A percentile compares a stretch with the other conserved stretches of the same genome.
These are phyloP conservation scores for Cladophialophora bantiana DNA, from an alignment of 2,329 filamentous ascomycete species.

Conservation along the genomic window DNA sequence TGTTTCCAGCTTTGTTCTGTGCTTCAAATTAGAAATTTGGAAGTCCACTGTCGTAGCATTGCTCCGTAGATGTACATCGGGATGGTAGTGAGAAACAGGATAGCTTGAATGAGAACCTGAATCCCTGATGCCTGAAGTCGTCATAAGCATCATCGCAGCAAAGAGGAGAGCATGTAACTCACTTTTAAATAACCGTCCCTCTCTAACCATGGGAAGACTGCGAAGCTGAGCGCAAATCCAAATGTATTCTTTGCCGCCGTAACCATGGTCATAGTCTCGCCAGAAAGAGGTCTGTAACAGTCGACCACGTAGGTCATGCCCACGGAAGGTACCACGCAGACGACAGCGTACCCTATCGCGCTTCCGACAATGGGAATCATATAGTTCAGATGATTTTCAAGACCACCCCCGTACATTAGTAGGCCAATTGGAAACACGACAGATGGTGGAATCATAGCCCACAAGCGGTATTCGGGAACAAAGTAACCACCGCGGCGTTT, in stretches of 20 bases:
- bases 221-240: slow-evolving; percentile 27
- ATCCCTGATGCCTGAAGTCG: slow-evolving; percentile 16
- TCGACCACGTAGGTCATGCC: slow-evolving; percentile 29
- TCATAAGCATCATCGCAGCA: no score
- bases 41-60: slow-evolving; percentile 89
- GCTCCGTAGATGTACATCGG: slow-evolving; percentile 90
- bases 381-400: slow-evolving; percentile 12
- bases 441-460: slow-evolving; percentile 82
- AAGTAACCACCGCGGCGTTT: slow-evolving; percentile 86
- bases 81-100: slow-evolving; percentile 20
- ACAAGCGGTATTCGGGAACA: slow-evolving; percentile 87
- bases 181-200: slow-evolving; percentile 25
- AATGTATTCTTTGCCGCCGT: slow-evolving; percentile 24
- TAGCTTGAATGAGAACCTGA: slow-evolving; percentile 11
- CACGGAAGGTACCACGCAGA: slow-evolving; percentile 19
- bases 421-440: slow-evolving; percentile 80
- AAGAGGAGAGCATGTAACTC: no score
- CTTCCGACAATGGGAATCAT: slow-evolving; percentile 24
- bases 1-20: no score
- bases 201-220: slow-evolving; percentile 25
- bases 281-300: slow-evolving; percentile 19
- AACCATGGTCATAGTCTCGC: slow-evolving; percentile 26
- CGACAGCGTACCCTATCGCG: slow-evolving; percentile 21
- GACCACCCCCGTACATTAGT: slow-evolving; percentile 69
- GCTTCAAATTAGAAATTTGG: slow-evolving; percentile 45